Base-by-base conservation (phyloP, 2,329 filamentous ascomycete genomes). In the Berkeleyomyces basicola region DNA sequence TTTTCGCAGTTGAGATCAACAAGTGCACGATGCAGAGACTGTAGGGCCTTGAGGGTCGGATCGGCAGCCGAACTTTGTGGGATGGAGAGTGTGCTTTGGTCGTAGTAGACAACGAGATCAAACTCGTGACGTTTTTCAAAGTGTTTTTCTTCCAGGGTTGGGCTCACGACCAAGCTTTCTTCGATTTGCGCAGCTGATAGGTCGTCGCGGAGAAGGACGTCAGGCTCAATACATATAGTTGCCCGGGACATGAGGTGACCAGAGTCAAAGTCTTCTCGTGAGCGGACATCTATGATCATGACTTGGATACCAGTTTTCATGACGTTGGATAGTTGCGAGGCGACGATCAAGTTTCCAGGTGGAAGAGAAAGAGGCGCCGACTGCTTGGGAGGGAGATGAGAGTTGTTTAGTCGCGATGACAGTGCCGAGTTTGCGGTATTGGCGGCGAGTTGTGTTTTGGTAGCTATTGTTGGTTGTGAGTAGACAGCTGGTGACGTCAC, bases 41-140 rank as follows among this genome's bases (percentile, higher is more conserved):
- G 61, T 11, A 67, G 61, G 16, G 63, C 66, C n/a, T 57, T 61
- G 39, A 43, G 47, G 16, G 44, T 43, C 9, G 59, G 51, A 58
- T 63, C 62, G 14, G 9, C 4, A 23, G 67, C 61, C 14, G 16
- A 36, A 2, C 49, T 44, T n/a, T 53, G 31, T n/a, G 51, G 51
- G 23, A 95, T 68, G 66, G 76, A 67, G 72, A 80, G 64, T 69
- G 88, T 78, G 71, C 79, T 66, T 67, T 92, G 81, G 71, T 99
- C 90, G 71, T 97, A 95, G 69, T 95, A 93, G 0, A 99, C 88
- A 9, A 99, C 81, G 49, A 96, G 74, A 67, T 97, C 90, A 68
- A 87, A 96, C 63, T 86, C 79, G 66, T 91, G 80, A 11, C 86
- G 81, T 63, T 82, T 76, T 49, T 82, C 83, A 68, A 95, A 96